Percentiles rank a stretch among this genome's conserved stretches.
These are phyloP conservation scores for Paraphaeosphaeria minitans DNA, from an alignment of 2,329 filamentous ascomycete species.

Conservation along the genomic window DNA sequence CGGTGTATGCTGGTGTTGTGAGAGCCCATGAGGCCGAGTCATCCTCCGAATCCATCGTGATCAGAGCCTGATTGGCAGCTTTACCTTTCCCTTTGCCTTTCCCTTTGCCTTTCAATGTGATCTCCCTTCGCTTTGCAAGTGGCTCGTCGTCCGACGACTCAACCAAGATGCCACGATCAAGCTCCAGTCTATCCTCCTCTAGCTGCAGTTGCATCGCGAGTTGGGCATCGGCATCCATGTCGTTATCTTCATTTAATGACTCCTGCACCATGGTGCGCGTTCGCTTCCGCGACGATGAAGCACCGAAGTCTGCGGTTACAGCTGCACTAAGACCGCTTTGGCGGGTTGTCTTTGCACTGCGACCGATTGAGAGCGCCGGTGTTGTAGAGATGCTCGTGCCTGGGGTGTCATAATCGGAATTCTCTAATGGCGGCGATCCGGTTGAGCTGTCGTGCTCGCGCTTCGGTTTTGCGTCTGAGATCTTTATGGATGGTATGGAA, in stretches of 20 bases:
- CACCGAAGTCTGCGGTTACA: conserved; percentile 18
- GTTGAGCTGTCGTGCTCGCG: conserved; percentile 32
- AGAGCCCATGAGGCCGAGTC: conserved; percentile 14
- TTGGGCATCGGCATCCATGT: conserved; percentile 55
- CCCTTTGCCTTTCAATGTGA: conserved; percentile 26
- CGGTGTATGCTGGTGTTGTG: conserved; percentile 22
- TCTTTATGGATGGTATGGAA: conserved; percentile 34
- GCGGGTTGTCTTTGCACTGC: conserved; percentile 28
- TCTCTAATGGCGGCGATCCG: conserved; percentile 40
- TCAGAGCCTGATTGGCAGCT: conserved; percentile 15
- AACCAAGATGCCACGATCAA: conserved; percentile 8
- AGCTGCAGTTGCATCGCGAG: conserved; percentile 64
- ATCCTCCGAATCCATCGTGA: conserved; percentile 14
- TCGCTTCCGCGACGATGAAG: conserved; percentile 34
- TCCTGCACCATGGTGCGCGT: conserved; percentile 28
- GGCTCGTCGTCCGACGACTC: conserved; percentile 43
- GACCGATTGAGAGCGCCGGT: conserved; percentile 51
- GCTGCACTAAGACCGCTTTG: conserved; percentile 29
- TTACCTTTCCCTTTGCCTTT: conserved; percentile 26
- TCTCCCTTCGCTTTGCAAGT: conserved; percentile 13
- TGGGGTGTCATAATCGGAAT: conserved; percentile 64
- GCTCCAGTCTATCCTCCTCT: conserved; percentile 50
- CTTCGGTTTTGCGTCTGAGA: conserved; percentile 17
- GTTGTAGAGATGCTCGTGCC: conserved; percentile 64
- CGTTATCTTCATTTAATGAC: conserved; percentile 34